Percentiles rank a stretch among this genome's conserved stretches.
Evolutionary conservation across 2,329 filamentous ascomycete species (phyloP).

Genomic region (Fusarium mangiferae): DNA sequence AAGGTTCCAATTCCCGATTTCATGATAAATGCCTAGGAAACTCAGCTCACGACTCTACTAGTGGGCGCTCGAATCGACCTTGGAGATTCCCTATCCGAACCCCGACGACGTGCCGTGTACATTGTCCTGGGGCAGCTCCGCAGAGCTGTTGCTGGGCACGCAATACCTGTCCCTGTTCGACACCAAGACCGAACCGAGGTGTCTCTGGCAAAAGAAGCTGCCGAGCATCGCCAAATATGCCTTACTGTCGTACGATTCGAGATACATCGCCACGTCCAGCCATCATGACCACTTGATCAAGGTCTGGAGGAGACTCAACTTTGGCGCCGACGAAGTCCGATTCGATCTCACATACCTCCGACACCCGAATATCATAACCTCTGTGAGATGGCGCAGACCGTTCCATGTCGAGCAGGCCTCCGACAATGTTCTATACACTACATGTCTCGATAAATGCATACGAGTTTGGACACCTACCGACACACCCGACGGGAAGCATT

Average conservation of each 20-base stretch:
- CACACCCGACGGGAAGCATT: slow-evolving; percentile 73
- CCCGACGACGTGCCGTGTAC: slow-evolving; percentile 51
- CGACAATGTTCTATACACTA: slow-evolving; percentile 90
- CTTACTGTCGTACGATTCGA: slow-evolving; percentile 85
- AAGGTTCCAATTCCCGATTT: slow-evolving; percentile 66
- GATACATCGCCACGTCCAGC: slow-evolving; percentile 84
- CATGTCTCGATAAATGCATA: slow-evolving; percentile 82
- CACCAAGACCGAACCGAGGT: slow-evolving; percentile 58
- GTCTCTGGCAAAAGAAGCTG: slow-evolving; percentile 79
- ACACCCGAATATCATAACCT: slow-evolving; percentile 85
- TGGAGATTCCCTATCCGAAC: slow-evolving; percentile 55
- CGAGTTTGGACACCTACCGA: slow-evolving; percentile 87
- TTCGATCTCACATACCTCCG: slow-evolving; percentile 92
- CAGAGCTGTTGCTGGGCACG: slow-evolving; percentile 86
- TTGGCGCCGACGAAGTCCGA: slow-evolving; percentile 81
- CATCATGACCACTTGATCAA: slow-evolving; percentile 86
- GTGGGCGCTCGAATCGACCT: slow-evolving; percentile 73
- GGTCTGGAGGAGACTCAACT: slow-evolving; percentile 89
- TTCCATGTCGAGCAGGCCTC: slow-evolving; percentile 80
- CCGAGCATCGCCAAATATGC: slow-evolving; percentile 80
- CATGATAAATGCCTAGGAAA: not conserved
- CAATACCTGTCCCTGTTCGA: slow-evolving; percentile 75
- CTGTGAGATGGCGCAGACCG: slow-evolving; percentile 85
- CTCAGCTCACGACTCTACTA: slow-evolving; percentile 48
- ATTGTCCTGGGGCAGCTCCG: slow-evolving; percentile 87